Base-by-base conservation (phyloP, 1,284 basidiomycete species). In the Irpex sp. region DNA sequence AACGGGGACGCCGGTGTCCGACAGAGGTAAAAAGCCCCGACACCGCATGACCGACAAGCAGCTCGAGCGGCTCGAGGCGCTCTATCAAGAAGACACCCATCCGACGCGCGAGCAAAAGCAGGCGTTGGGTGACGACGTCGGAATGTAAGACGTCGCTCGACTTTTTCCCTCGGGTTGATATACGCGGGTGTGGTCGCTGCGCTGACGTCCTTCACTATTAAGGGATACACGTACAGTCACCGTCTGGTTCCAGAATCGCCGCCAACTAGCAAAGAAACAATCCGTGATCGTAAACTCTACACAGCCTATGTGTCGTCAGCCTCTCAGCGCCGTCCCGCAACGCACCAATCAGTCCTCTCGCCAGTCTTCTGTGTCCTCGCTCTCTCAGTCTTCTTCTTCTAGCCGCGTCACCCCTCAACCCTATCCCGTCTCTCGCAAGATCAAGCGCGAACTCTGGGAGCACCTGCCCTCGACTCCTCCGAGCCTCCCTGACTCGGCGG, bases 11-110 rank as follows among this genome's bases (percentile, higher is more conserved):
- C 62, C 62, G n/a, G 51, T 38, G 56, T 63, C 62, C 11, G 62
- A 59, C 51, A 57, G 38, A 17, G 64, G 65, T 61, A 78, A 70
- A 67, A 76, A 75, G 36, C 62, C 71, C 5, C 76, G 79, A 26
- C 76, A 78, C 61, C 78, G 78, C 54, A 70, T 82, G 71, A 75
- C 79, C 9, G 72, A 75, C 44, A 9, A 66, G 21, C 79, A 82
- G 66, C 74, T 80, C 31, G 66, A 72, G 66, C 67, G 69, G 40
- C 75, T 82, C 58, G 80, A 82, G 57, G 73, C 71, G 49, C 64
- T 77, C 58, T 82, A 78, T 64, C 67, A 66, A 48, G 67, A 71
- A 59, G 70, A 74, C 13, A 80, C 79, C 6, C 79, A 82, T 56
- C 80, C 81, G 0, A 75, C 72, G 36, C 74, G 76, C 31, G 70